phyloP scores from a whole-genome alignment of 2,329 filamentous ascomycete species.

The Penicillium griseofulvum region DNA sequence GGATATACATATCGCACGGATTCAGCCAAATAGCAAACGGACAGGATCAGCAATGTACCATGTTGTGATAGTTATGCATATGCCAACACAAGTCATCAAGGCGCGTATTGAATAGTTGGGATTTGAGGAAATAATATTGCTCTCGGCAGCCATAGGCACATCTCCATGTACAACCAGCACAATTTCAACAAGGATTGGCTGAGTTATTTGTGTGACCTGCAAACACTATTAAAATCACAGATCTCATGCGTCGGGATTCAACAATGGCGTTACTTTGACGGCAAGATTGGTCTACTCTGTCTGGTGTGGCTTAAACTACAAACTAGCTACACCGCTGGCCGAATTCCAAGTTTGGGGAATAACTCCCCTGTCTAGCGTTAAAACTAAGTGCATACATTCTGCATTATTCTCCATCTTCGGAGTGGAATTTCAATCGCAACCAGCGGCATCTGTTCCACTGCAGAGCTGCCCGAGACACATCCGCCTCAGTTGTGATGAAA shows the following conservation, averaged over 20 bases:
- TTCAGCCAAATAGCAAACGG: not conserved
- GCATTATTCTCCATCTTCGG: not conserved
- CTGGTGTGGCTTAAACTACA: not conserved
- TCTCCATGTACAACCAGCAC: not conserved
- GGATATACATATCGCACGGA: not conserved
- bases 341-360: not conserved
- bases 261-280: not conserved
- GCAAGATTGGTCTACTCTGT: not conserved
- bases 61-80: not conserved
- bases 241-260: not conserved
- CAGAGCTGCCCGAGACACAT: slow-evolving; percentile 10
- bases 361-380: not conserved
- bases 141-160: not conserved
- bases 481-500: slow-evolving; percentile 8
- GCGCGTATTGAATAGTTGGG: not conserved
- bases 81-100: not conserved
- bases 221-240: not conserved
- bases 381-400: not conserved
- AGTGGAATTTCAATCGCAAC: slow-evolving; percentile 7
- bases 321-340: not conserved
- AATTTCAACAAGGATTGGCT: not conserved
- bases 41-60: not conserved
- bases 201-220: not conserved
- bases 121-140: not conserved
- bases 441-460: slow-evolving; percentile 10